These are phyloP conservation scores for Salix dunnii DNA, from an alignment of 345 rosid species.

Conservation along the genomic window DNA sequence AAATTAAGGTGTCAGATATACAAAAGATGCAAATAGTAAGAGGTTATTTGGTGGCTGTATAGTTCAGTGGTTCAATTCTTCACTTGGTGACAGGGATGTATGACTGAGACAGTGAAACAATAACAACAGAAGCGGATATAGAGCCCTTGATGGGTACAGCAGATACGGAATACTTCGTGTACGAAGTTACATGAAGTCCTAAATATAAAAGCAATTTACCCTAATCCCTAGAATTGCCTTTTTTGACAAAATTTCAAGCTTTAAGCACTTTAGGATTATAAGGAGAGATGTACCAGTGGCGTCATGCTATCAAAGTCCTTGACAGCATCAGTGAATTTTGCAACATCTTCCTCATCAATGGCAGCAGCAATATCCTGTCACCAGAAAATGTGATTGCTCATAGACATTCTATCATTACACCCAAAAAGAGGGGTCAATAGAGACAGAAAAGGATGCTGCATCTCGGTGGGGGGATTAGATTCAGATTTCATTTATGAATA, in stretches of 20 bases:
- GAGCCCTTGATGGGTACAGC: not conserved
- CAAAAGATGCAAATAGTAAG: not conserved
- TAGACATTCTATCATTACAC: not conserved
- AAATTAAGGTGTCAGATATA: not conserved
- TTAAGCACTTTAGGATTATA: not conserved
- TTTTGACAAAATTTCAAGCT: not conserved
- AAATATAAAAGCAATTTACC: not conserved
- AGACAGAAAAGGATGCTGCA: not conserved
- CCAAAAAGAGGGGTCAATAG: not conserved
- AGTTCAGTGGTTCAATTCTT: not conserved
- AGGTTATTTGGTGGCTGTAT: not conserved
- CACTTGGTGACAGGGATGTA: not conserved
- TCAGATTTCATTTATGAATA: not conserved
- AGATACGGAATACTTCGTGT: no score
- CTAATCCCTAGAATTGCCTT: not conserved
- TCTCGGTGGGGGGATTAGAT: not conserved
- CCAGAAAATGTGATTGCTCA: not conserved
- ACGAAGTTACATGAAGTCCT: not conserved
- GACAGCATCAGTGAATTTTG: constrained; percentile 76
- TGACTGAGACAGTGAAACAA: not conserved
- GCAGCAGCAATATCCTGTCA: constrained; percentile 79
- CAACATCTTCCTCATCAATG: constrained; percentile 91
- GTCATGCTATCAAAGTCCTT: constrained; percentile 99
- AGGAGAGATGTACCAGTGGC: constrained; percentile 59
- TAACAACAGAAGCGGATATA: not conserved